Evolutionary conservation across 2,329 filamentous ascomycete species (phyloP).

Genomic region (Pyricularia pennisetigena): DNA sequence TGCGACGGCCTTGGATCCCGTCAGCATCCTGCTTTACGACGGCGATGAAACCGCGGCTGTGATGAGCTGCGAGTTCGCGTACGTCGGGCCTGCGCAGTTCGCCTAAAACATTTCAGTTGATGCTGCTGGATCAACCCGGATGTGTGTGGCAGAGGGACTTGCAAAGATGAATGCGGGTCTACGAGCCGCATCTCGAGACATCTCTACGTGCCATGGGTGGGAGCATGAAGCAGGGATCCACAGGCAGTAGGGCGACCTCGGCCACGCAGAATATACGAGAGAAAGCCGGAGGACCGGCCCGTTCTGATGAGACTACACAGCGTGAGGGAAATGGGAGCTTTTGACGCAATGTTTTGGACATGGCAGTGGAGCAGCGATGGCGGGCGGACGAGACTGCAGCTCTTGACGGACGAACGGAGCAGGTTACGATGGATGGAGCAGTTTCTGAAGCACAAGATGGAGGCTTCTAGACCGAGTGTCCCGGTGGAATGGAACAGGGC

Average conservation of each 20-base stretch:
- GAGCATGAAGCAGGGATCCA: background rate
- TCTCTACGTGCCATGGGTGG: constrained; percentile 23
- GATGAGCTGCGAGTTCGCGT: constrained; percentile 31
- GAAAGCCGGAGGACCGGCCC: constrained; percentile 16
- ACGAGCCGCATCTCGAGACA: constrained; percentile 19
- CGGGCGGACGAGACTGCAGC: constrained; percentile 12
- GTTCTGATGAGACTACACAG: constrained; percentile 16
- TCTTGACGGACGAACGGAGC: constrained; percentile 17
- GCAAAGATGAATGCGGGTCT: constrained; percentile 18
- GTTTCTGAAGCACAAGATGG: constrained; percentile 21
- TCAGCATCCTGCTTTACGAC: constrained; percentile 19
- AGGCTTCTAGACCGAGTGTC: constrained; percentile 13
- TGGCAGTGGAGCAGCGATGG: background rate
- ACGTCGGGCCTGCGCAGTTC: constrained; percentile 21
- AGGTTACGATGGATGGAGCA: constrained; percentile 19
- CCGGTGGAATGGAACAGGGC: constrained; percentile 15
- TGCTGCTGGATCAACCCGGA: constrained; percentile 19
- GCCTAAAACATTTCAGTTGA: constrained; percentile 22
- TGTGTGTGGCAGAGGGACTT: constrained; percentile 21
- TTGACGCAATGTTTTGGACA: constrained; percentile 18
- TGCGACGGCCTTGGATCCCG: constrained; percentile 23
- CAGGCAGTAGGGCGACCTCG: background rate
- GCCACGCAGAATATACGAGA: constrained; percentile 13
- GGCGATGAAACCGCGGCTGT: constrained; percentile 18
- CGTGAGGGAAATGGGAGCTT: constrained; percentile 17